phyloP scores from a whole-genome alignment of 2,329 filamentous ascomycete genomes.

The Talaromyces sp. region DNA sequence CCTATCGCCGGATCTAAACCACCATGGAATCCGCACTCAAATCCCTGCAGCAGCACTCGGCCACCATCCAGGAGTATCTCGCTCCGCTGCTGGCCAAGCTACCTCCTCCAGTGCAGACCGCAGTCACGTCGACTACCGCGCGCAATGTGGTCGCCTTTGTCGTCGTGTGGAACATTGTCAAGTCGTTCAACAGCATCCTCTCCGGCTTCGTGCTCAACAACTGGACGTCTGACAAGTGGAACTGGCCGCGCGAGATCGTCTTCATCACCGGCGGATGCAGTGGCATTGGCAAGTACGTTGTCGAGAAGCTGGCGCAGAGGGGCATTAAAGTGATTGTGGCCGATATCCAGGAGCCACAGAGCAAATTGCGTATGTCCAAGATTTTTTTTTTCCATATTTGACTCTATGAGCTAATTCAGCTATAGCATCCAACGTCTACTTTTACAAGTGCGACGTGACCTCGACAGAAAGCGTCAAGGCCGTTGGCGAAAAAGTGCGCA shows the following conservation, averaged over 20 bases:
- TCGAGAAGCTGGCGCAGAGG: constrained; percentile 22
- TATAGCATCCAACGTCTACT: constrained; percentile 25
- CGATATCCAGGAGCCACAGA: constrained; percentile 29
- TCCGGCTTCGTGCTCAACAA: constrained; percentile 12
- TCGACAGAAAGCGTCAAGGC: constrained; percentile 23
- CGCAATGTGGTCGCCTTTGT: constrained; percentile 21
- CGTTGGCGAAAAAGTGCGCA: constrained; percentile 34
- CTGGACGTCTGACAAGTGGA: constrained; percentile 27
- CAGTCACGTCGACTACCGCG: constrained; percentile 21
- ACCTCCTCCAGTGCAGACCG: constrained; percentile 21
- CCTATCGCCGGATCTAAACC: background rate
- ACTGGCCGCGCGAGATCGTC: constrained; percentile 24
- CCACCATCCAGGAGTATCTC: background rate
- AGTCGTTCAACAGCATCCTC: constrained; percentile 23
- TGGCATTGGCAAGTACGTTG: constrained; percentile 34
- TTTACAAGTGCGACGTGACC: constrained; percentile 35
- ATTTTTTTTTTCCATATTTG: no score
- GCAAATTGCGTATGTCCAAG: constrained; percentile 22
- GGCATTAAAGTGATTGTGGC: constrained; percentile 30
- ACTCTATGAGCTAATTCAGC: background rate
- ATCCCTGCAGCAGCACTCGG: constrained; percentile 15
- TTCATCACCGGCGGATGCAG: constrained; percentile 32
- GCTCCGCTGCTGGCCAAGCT: constrained; percentile 15
- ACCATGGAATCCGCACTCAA: constrained; percentile 12
- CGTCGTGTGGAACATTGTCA: constrained; percentile 19